Evolutionary conservation across 192 early-diverging fungal species (phyloP).

Genomic region (Dispira parvispora): DNA sequence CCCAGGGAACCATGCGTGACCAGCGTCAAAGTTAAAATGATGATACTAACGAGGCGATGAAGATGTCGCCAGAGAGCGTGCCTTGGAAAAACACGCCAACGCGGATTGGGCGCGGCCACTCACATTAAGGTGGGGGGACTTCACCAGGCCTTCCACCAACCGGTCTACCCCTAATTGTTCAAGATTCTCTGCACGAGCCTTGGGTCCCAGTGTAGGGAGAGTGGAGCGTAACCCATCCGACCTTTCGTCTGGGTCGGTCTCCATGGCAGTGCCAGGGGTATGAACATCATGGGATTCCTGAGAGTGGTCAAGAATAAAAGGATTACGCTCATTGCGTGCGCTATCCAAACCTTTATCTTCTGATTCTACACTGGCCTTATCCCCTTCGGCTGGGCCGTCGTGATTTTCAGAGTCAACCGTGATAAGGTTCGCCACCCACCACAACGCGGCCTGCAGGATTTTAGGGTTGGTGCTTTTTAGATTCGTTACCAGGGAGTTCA

Average conservation of each 20-base stretch:
- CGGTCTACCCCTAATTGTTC: background rate
- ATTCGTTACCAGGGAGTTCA: background rate
- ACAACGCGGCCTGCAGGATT: background rate
- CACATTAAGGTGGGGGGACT: background rate
- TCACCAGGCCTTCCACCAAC: background rate
- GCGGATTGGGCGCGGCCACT: background rate
- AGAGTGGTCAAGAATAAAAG: background rate
- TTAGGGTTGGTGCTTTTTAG: background rate
- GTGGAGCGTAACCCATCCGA: background rate
- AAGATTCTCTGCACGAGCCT: background rate
- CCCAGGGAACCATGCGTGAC: too few relatives aligned
- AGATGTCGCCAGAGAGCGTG: background rate
- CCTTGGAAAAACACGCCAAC: slow-evolving; percentile 3
- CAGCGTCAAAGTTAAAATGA: too few relatives aligned
- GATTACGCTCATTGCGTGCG: background rate
- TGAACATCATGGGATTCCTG: background rate
- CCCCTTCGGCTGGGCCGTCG: background rate
- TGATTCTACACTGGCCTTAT: too few relatives aligned
- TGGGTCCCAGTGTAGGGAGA: background rate
- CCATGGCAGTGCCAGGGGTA: background rate
- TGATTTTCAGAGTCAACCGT: background rate
- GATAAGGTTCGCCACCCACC: background rate
- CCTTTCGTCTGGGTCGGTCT: background rate
- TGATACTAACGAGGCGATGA: background rate
- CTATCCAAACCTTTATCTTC: background rate